These are phyloP conservation scores for Teratosphaeriaceae sp. DNA, from an alignment of 2,329 filamentous ascomycete species.

Conservation along the genomic window DNA sequence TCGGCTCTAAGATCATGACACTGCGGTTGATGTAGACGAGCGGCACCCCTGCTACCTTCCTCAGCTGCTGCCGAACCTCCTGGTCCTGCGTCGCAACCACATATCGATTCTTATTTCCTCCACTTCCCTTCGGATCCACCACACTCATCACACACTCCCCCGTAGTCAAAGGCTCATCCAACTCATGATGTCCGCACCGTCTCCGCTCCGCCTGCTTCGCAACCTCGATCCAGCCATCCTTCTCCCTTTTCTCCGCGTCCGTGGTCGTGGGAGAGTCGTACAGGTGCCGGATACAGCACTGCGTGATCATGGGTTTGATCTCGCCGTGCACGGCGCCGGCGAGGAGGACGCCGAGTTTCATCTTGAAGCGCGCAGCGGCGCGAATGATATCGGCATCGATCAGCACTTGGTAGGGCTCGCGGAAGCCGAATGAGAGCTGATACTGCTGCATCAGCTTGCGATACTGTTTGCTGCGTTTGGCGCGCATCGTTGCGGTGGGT, in stretches of 20 bases:
- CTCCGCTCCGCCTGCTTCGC: constrained; percentile 71
- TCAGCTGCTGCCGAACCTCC: constrained; percentile 56
- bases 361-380: constrained; percentile 77
- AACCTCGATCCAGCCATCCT: constrained; percentile 59
- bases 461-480: constrained; percentile 66
- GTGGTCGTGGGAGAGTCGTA: constrained; percentile 44
- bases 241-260: constrained; percentile 22
- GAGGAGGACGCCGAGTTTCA: constrained; percentile 73
- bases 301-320: constrained; percentile 78
- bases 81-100: constrained; percentile 68
- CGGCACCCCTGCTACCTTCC: constrained; percentile 64
- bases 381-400: constrained; percentile 81
- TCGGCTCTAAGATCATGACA: constrained; percentile 73
- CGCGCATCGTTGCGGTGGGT: constrained; percentile 49
- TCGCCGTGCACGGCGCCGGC: constrained; percentile 80
- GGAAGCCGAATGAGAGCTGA: constrained; percentile 59
- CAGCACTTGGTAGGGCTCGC: constrained; percentile 88
- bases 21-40: constrained; percentile 72
- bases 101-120: constrained; percentile 71
- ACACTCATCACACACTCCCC: constrained; percentile 66
- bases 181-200: constrained; percentile 70
- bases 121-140: constrained; percentile 67
- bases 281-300: constrained; percentile 73
- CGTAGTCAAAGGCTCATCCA: constrained; percentile 62
- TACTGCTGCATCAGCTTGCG: constrained; percentile 93